These are phyloP conservation scores for Colletotrichum lupini DNA, from an alignment of 2,329 filamentous ascomycete species.

Conservation along the genomic window DNA sequence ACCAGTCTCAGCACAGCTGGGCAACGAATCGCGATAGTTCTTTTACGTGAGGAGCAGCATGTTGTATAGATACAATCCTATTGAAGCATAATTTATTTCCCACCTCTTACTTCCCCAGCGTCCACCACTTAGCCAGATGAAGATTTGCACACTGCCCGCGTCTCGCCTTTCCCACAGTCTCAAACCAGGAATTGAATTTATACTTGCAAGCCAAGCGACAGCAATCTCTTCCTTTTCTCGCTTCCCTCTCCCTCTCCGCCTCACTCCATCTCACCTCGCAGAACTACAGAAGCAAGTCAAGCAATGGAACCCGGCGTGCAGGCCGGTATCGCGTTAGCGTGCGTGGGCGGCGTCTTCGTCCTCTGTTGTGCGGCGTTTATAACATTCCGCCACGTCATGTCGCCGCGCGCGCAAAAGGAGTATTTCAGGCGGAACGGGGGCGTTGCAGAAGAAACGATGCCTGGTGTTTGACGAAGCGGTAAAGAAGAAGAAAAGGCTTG, in stretches of 20 bases:
- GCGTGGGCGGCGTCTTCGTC: neutral
- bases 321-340: neutral
- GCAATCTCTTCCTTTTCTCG: no score
- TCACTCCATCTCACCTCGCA: no score
- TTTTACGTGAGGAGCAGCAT: neutral
- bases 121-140: neutral
- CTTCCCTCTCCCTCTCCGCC: no score
- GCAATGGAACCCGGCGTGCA: neutral
- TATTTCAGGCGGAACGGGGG: constrained; percentile 12
- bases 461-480: neutral
- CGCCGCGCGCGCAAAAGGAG: constrained; percentile 11
- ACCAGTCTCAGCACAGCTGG: neutral
- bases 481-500: no score
- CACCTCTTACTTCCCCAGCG: neutral
- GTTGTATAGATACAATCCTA: neutral
- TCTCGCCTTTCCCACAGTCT: no score
- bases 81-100: neutral
- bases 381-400: constrained; percentile 9
- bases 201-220: neutral
- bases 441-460: neutral
- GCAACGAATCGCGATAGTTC: neutral
- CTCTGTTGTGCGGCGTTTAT: neutral
- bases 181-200: no score
- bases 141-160: no score
- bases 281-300: no score